Conservation (phyloP, 2,329 filamentous ascomycete species). For the Colletotrichum viniferum region DNA sequence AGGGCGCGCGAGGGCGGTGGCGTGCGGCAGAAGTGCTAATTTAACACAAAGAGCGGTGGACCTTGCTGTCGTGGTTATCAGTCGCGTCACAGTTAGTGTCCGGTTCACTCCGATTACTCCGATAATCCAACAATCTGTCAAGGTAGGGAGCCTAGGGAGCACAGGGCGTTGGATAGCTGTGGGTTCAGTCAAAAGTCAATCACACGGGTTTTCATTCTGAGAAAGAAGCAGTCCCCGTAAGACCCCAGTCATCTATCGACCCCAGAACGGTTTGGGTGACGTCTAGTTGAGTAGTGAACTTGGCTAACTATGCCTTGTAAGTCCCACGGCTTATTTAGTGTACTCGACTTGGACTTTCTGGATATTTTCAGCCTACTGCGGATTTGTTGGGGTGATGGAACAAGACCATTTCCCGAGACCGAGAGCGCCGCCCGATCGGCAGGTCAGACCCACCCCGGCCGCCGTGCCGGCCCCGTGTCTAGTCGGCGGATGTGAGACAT, state of each 20-base stretch:
- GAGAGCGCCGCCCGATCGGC: background rate
- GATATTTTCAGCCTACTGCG: background rate
- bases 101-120: background rate
- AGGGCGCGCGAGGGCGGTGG: no score
- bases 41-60: background rate
- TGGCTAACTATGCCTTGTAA: background rate
- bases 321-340: background rate
- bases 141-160: background rate
- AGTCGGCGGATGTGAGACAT: background rate
- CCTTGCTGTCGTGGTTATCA: background rate
- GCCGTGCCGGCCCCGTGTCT: background rate
- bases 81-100: background rate
- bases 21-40: no score
- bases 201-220: accelerated
- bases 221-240: background rate
- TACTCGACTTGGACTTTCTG: background rate
- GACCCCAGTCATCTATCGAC: background rate
- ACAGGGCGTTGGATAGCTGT: background rate
- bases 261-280: background rate
- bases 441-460: background rate
- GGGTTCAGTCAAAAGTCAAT: background rate
- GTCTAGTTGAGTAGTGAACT: background rate
- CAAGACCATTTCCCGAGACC: background rate
- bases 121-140: background rate
- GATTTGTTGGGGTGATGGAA: background rate